Evolutionary conservation across 192 early-diverging fungal species (phyloP).

Genomic region (Kickxella alabastrina): DNA sequence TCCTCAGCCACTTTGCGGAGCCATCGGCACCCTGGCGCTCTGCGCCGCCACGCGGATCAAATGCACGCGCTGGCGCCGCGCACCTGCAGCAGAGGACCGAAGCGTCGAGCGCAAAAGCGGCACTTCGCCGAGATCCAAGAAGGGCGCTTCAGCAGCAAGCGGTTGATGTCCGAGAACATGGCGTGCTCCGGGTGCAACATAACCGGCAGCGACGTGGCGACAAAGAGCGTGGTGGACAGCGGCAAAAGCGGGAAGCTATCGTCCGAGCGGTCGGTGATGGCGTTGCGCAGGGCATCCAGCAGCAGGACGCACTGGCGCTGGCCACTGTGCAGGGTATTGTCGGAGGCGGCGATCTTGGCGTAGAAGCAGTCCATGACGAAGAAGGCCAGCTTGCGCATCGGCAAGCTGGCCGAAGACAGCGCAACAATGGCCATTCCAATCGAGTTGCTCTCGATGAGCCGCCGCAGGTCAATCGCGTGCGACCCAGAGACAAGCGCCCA

Average conservation of each 20-base stretch:
- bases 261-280: constrained; percentile 15
- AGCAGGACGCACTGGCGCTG: constrained; percentile 24
- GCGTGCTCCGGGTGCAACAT: constrained; percentile 40
- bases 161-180: constrained; percentile 32
- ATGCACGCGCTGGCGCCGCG: constrained; percentile 18
- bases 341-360: constrained; percentile 4
- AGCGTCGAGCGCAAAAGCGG: constrained; percentile 28
- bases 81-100: constrained; percentile 3
- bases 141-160: constrained; percentile 27
- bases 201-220: constrained; percentile 23
- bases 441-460: constrained; percentile 34
- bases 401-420: constrained; percentile 28
- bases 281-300: constrained; percentile 44
- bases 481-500: constrained; percentile 30
- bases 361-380: constrained; percentile 30
- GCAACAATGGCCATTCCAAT: constrained; percentile 31
- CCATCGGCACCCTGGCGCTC: constrained; percentile 17
- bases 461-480: constrained; percentile 9
- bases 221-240: constrained; percentile 29
- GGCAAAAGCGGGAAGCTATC: constrained; percentile 28
- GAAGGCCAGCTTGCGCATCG: constrained; percentile 40
- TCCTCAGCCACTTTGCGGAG: constrained; percentile 11
- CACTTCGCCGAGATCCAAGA: constrained; percentile 17
- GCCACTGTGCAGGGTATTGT: constrained; percentile 8
- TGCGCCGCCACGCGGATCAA: constrained; percentile 35